Evolutionary conservation across 345 rosid genomes (phyloP), one percentile per base, ranked within the genome.

Genomic region (Populus ilicifolia): DNA sequence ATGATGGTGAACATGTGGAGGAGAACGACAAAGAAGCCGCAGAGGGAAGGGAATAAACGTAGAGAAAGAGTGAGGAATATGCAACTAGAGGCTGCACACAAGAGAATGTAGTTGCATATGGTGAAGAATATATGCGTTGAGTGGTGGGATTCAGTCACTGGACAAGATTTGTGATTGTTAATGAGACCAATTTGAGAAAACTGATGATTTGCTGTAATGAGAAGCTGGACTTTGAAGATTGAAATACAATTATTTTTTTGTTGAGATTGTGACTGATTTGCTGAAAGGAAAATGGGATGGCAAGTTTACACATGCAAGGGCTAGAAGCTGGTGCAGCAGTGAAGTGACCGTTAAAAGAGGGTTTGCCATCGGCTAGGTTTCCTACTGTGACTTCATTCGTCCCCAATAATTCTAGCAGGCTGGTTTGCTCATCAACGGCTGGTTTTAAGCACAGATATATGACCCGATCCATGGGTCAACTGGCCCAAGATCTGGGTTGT

Each of bases 21-120:
- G 82, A 91, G 89, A 61, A 90, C 80, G 36, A 85, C 70, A 79
- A 88, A 81, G 84, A 90, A 81, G 65, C 94, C 98, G 30, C 87
- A 86, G 67, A 90, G 33, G 8, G 99, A 93, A 21, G 99, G 99
- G 85, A 90, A 66, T 4, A 80, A 20, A 17, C 88, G 84, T 52
- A 83, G 86, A 44, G 88, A 83, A 29, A 85, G 83, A 4, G 83
- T 82, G 80, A 85, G 87, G 82, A 85, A 85, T 39, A 83, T 80
- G 84, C 83, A 83, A 23, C 88, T 80, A 1, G 88, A 83, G 66
- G 86, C 85, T 35, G 88, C 82, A 14, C 84, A 66, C 3, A 85
- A 25, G 38, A 85, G 88, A 3, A 83, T 76, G 86, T 85, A 85
- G 79, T 80, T 85, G 80, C 75, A 72, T 23, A 85, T n/a, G 6